A percentile compares a stretch with the other conserved stretches of the same genome.
Conservation (phyloP, 2,329 filamentous ascomycete genomes). For the Aspergillus sp. region DNA sequence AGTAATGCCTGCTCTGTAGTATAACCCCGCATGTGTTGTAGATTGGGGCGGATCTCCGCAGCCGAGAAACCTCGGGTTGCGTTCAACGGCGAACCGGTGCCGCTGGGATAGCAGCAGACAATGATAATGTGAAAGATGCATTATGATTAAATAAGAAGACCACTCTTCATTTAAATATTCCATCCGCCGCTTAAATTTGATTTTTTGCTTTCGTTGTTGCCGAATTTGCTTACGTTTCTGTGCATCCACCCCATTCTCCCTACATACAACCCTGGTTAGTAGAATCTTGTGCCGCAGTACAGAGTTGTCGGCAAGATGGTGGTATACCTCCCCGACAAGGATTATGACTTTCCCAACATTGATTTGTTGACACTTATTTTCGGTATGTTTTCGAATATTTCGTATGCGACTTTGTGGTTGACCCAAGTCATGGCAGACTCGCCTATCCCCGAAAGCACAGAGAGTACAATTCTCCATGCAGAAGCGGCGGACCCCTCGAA, state of each 20-base stretch:
- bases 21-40: slow-evolving; percentile 6
- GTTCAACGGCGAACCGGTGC: neutral
- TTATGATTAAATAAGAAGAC: neutral
- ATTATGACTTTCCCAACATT: slow-evolving; percentile 13
- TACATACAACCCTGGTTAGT: neutral
- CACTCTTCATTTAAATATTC: neutral
- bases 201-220: neutral
- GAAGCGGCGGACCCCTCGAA: slow-evolving; percentile 17
- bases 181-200: neutral
- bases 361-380: slow-evolving; percentile 14
- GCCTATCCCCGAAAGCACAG: slow-evolving; percentile 8
- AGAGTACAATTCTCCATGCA: slow-evolving; percentile 13
- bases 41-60: slow-evolving; percentile 1
- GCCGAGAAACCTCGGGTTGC: slow-evolving; percentile 12
- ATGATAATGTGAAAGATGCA: neutral
- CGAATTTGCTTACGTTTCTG: neutral
- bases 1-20: no score
- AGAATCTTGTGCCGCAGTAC: no score
- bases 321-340: slow-evolving; percentile 17
- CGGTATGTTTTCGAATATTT: slow-evolving; percentile 4
- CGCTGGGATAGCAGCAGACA: neutral
- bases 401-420: neutral
- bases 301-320: slow-evolving; percentile 3
- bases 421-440: slow-evolving; percentile 8
- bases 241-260: neutral